phyloP scores from a whole-genome alignment of 331 rosid species.

The Quercus lobata region DNA sequence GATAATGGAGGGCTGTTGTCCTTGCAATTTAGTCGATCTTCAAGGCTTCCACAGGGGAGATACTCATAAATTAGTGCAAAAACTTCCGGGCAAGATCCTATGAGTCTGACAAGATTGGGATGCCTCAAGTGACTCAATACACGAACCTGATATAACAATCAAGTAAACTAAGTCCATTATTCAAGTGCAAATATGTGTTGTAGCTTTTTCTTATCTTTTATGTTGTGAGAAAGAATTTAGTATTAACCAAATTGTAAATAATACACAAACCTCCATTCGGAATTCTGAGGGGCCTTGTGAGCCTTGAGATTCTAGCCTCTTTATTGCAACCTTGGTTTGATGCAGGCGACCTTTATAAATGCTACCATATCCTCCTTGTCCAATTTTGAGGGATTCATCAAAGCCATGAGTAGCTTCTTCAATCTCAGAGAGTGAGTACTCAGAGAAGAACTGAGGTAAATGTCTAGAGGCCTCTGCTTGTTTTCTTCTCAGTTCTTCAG shows the following conservation, averaged over 20 bases:
- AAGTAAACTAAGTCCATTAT: background rate
- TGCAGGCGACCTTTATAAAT: slow-evolving; percentile 62
- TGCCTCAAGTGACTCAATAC: slow-evolving; percentile 52
- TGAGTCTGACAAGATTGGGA: slow-evolving; percentile 42
- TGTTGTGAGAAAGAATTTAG: too few relatives aligned
- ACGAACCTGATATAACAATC: slow-evolving; percentile 31
- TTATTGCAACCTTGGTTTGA: slow-evolving; percentile 78
- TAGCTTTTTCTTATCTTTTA: background rate
- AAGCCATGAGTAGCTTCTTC: slow-evolving; percentile 67
- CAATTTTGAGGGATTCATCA: slow-evolving; percentile 61
- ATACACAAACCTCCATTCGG: slow-evolving; percentile 69
- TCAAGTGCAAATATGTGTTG: background rate
- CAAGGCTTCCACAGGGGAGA: slow-evolving; percentile 54
- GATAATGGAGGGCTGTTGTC: slow-evolving; percentile 44
- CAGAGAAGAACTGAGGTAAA: slow-evolving; percentile 44
- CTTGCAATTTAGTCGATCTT: slow-evolving; percentile 48
- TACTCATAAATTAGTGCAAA: slow-evolving; percentile 45
- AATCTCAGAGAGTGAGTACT: slow-evolving; percentile 61
- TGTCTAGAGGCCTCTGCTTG: slow-evolving; percentile 47
- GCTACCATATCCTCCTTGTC: slow-evolving; percentile 94
- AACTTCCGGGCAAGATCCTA: slow-evolving; percentile 51
- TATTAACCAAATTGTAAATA: background rate
- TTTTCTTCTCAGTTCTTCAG: slow-evolving; percentile 58
- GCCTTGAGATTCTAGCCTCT: slow-evolving; percentile 41
- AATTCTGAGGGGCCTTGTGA: slow-evolving; percentile 73